Percentiles rank a stretch among this genome's conserved stretches.
These are phyloP conservation scores for Cordyceps javanica DNA, from an alignment of 2,329 filamentous ascomycete genomes.

Conservation along the genomic window DNA sequence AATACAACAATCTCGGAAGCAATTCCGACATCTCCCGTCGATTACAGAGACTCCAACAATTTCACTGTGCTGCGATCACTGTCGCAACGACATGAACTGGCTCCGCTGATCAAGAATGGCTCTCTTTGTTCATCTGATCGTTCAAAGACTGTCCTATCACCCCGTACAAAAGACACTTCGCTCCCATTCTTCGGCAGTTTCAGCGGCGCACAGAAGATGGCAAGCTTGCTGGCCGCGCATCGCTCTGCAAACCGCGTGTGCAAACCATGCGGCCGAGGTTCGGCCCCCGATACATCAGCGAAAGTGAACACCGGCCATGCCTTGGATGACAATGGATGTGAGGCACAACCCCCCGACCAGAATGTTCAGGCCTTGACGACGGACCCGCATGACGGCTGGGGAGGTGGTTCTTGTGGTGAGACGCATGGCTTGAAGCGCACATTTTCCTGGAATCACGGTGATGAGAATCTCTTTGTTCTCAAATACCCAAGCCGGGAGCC, in stretches of 20 bases:
- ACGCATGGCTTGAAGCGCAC: background rate
- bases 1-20: background rate
- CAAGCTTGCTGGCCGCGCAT: background rate
- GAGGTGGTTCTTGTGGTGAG: background rate
- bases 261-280: background rate
- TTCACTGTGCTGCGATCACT: background rate
- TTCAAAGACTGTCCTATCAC: background rate
- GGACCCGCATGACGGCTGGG: background rate
- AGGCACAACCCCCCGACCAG: too few relatives aligned
- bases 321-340: too few relatives aligned
- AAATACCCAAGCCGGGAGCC: background rate
- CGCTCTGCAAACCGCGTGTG: background rate
- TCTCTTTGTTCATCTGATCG: background rate
- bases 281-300: background rate
- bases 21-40: background rate
- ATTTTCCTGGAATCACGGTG: background rate
- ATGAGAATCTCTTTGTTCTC: background rate
- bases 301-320: too few relatives aligned
- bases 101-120: too few relatives aligned
- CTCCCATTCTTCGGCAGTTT: background rate
- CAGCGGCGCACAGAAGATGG: background rate
- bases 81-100: background rate
- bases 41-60: background rate
- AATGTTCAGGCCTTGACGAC: background rate
- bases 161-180: background rate